Evolutionary conservation across 2,329 filamentous ascomycete species (phyloP), one percentile per base, ranked within the genome.

Genomic region (Acrocalymma vagum): DNA sequence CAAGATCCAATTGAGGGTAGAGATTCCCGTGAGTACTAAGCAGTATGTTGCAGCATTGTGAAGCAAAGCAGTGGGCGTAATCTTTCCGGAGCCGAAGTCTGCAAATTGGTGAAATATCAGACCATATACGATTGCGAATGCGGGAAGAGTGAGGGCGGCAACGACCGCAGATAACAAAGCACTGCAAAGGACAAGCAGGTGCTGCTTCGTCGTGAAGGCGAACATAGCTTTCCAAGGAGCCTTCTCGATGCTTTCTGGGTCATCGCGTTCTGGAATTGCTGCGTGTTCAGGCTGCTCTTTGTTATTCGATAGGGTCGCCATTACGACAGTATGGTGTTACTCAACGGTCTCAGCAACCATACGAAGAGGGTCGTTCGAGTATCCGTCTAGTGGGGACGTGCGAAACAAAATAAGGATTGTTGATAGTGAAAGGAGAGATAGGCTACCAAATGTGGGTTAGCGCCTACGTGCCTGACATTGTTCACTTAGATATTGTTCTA

Each of bases 41-140:
- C 84, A 85, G 72, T 84, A 86, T 27, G 66, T 76, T 0, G 80
- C 78, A 1, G 90, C 77, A 3, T 77, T 70, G 0, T 69, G 56
- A 14, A 87, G 72, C 2, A 91, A 76, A 1, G 78, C 74, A 1
- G 71, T 49, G 0, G 74, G 72, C 1, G 71, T 69, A 3, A 82
- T 71, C 1, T 67, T 62, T 2, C 82, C 83, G 11, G 76, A 72
- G 1, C 85, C 88, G 58, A 84, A 90, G 6, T 77, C 70, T 1
- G 87, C 79, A 43, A 95, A 85, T 4, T 82, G 71, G 20, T 87
- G 79, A 60, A 95, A 95, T 6, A 95, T 77, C 33, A 80, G 79
- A 9, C 92, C 92, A 1, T 92, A 80, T 2, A 95, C 67, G 18
- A 91, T 74, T 3, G 90, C 82, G 17, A 88, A 78, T 1, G 78